Evolutionary conservation across 139 green algal genomes (phyloP), one percentile per base, ranked within the genome.

Genomic region (Raphidocelis subcapitata): DNA sequence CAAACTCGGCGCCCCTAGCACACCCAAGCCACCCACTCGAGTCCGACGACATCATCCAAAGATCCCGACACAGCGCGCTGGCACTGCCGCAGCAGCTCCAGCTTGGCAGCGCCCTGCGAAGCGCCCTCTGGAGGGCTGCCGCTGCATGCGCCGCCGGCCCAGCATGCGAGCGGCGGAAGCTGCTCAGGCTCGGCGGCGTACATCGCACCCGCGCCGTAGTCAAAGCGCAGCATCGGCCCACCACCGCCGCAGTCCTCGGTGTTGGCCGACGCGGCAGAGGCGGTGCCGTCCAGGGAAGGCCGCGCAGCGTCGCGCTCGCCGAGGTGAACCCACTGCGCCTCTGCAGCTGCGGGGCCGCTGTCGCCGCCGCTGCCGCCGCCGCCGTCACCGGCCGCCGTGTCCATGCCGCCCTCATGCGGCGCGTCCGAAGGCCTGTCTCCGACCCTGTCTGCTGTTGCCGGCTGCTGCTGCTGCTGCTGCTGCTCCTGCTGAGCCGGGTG

Each of bases 1-100:
- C 2, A 26, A 24, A 46, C 37, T 41, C 64, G 69, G 23, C 62
- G 26, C 32, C 26, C 68, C 41, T 73, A 28, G 28, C 32, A 36
- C 10, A n/a, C 35, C 21, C 26, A 28, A 1, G 1, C 14, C 1
- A 78, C 67, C 59, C 47, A 82, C 61, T 57, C 70, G 2, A 87
- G 69, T 0, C 83, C 83, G 0, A 82, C 74, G 26, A 88, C 76
- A 31, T 87, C 83, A 46, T 87, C 80, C 47, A 88, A 51, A 29
- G 54, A 67, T 31, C 76, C 78, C 23, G 62, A 44, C 24, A 81
- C 68, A 8, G 51, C 32, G 0, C 80, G 41, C 20, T 75, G 33
- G 49, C 80, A 88, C 46, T 56, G 31, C 57, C 59, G 66, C 46
- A 79, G 62, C 31, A 80, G 52, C 28, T 69, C 72, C 51, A 67